Evolutionary conservation across 495 filamentous ascomycete genomes (phyloP).

Genomic region (Hyaloscypha finlandica): DNA sequence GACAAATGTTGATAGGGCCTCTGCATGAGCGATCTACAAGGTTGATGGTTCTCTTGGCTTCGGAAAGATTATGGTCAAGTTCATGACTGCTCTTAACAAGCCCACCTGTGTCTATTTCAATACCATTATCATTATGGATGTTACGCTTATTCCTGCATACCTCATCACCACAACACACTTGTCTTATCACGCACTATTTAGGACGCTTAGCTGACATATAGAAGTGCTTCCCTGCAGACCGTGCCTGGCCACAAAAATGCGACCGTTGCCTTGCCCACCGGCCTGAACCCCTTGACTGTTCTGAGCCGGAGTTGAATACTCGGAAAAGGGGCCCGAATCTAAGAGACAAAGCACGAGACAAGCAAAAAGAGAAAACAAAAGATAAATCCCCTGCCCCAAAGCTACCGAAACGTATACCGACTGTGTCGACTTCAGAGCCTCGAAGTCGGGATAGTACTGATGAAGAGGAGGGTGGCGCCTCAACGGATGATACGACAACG

Average conservation of each 20-base stretch:
- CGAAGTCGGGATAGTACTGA: not conserved
- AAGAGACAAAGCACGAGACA: not conserved
- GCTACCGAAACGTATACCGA: not conserved
- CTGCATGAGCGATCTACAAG: too few species aligned
- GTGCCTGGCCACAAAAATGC: constrained; percentile 10
- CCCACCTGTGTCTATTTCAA: not conserved
- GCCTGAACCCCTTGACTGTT: constrained; percentile 11
- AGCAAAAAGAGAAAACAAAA: not conserved
- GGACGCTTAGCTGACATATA: not conserved
- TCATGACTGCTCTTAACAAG: not conserved
- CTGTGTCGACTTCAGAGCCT: not conserved
- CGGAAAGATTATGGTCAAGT: too few species aligned
- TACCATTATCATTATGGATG: not conserved
- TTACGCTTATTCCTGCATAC: not conserved
- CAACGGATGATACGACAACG: not conserved
- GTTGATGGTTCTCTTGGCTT: too few species aligned
- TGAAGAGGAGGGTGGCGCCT: not conserved
- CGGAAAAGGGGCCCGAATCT: constrained; percentile 9
- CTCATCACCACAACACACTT: not conserved
- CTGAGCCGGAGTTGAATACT: constrained; percentile 5
- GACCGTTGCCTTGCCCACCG: constrained; percentile 3
- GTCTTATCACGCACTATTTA: not conserved
- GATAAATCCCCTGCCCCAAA: not conserved
- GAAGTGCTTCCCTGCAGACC: constrained; percentile 5
- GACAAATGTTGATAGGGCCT: too few species aligned